Percentiles rank a stretch among this genome's conserved stretches.
These are phyloP conservation scores for Phytophthora tubulina DNA, from an alignment of 352 stramenopile species.

Conservation along the genomic window DNA sequence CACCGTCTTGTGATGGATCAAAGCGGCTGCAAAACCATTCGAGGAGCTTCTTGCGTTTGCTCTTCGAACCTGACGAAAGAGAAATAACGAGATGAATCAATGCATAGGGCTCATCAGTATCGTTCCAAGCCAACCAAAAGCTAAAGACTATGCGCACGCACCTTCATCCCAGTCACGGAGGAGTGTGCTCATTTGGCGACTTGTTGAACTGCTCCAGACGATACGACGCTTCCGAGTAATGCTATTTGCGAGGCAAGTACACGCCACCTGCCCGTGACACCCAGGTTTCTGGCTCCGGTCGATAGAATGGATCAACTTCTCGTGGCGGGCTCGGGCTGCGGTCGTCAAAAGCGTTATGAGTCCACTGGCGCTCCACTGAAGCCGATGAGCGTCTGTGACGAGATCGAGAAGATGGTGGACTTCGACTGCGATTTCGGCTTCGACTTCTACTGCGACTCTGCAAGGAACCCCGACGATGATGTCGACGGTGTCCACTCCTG, in stretches of 20 bases:
- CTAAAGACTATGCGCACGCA: constrained; percentile 25
- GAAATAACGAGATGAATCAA: constrained; percentile 1
- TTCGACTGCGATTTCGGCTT: constrained; percentile 35
- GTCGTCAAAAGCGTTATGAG: constrained; percentile 76
- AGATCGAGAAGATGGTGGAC: constrained; percentile 22
- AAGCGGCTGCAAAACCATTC: constrained; percentile 60
- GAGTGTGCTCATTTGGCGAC: constrained; percentile 45
- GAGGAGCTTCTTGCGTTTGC: constrained; percentile 63
- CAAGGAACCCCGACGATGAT: constrained; percentile 20
- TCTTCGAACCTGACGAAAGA: constrained; percentile 48
- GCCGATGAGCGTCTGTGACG: constrained; percentile 37
- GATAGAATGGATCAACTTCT: constrained; percentile 69
- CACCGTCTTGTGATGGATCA: constrained; percentile 23
- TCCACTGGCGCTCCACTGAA: constrained; percentile 60
- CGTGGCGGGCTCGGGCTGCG: constrained; percentile 80
- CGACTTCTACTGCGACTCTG: constrained; percentile 39
- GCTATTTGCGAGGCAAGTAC: constrained; percentile 70
- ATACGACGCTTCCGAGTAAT: constrained; percentile 27
- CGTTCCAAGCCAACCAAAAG: constrained; percentile 12
- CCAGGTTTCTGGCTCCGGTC: constrained; percentile 73
- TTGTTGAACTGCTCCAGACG: neutral
- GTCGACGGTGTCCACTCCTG: constrained; percentile 4
- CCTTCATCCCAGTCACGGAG: constrained; percentile 80
- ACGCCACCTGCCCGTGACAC: constrained; percentile 82
- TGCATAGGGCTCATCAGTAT: neutral